phyloP scores from a whole-genome alignment of 768 basidiomycete genomes.

The Kwoniella mangroviensis region DNA sequence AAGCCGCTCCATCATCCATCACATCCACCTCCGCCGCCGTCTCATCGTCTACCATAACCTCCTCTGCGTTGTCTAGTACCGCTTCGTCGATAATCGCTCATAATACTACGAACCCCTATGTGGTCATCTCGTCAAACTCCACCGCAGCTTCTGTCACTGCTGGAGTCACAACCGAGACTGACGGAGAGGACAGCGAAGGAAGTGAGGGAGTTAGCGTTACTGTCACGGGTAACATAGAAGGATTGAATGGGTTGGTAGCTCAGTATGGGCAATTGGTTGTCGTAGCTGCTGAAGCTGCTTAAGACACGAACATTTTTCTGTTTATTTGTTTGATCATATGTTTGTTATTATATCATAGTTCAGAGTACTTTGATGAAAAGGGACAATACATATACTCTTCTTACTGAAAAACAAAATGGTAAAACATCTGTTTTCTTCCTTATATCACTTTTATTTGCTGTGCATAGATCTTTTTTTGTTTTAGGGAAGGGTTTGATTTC shows the following conservation, averaged over 20 bases:
- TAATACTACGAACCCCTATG: conserved; percentile 39
- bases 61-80: conserved; percentile 11
- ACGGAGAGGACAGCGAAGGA: conserved; percentile 3
- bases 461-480: conserved; percentile 7
- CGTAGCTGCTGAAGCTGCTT: conserved; percentile 36
- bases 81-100: conserved; percentile 26
- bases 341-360: too few species aligned
- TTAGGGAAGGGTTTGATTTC: conserved; percentile 6
- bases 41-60: conserved; percentile 30
- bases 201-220: too few species aligned
- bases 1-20: conserved; percentile 34
- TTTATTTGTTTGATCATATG: too few species aligned
- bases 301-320: background rate
- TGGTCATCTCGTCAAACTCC: conserved; percentile 27
- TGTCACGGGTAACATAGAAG: conserved; percentile 31
- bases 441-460: conserved; percentile 2
- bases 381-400: too few species aligned
- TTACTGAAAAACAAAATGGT: too few species aligned
- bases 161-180: conserved; percentile 1
- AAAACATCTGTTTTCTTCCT: background rate
- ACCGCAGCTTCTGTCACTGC: conserved; percentile 18
- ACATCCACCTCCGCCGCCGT: conserved; percentile 17
- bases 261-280: conserved; percentile 51
- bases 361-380: too few species aligned
- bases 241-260: conserved; percentile 45